Percentiles rank a stretch among this genome's conserved stretches.
Conservation (phyloP, 2,329 filamentous ascomycete genomes). For the Ophiostoma perfectum region DNA sequence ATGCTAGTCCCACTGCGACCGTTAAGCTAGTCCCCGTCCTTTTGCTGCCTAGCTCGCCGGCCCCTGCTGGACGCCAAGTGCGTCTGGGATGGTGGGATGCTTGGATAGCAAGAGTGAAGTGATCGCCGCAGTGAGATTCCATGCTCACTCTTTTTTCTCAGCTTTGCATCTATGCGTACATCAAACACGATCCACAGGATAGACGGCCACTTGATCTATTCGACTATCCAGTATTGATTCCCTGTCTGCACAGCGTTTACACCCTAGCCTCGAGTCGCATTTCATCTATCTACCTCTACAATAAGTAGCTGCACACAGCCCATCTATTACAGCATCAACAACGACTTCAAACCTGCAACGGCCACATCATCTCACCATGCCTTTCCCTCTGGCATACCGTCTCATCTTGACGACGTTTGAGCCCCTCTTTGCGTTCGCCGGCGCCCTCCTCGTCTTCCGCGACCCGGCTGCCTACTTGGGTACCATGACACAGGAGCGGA, state of each 20-base stretch:
- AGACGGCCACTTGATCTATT: neutral
- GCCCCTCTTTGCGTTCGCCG: constrained; percentile 34
- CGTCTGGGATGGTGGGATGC: neutral
- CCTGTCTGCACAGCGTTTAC: neutral
- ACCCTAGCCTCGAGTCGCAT: neutral
- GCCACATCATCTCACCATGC: neutral
- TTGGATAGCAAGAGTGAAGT: neutral
- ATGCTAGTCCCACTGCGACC: neutral
- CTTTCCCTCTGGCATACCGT: constrained; percentile 33
- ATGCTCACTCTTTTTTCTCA: neutral
- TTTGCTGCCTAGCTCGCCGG: neutral
- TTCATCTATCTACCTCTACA: too few relatives aligned
- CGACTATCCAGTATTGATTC: neutral
- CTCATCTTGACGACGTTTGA: constrained; percentile 35
- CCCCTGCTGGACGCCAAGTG: neutral
- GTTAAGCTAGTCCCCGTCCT: neutral
- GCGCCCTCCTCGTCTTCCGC: constrained; percentile 32
- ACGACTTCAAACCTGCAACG: neutral
- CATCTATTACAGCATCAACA: neutral
- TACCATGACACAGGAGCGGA: constrained; percentile 31
- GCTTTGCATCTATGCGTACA: neutral
- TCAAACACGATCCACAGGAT: too few relatives aligned
- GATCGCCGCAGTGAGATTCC: neutral
- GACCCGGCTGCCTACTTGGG: constrained; percentile 31
- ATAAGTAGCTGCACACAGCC: neutral